Evolutionary conservation across 2,329 filamentous ascomycete genomes (phyloP).

Genomic region (Westerdykella sp.): DNA sequence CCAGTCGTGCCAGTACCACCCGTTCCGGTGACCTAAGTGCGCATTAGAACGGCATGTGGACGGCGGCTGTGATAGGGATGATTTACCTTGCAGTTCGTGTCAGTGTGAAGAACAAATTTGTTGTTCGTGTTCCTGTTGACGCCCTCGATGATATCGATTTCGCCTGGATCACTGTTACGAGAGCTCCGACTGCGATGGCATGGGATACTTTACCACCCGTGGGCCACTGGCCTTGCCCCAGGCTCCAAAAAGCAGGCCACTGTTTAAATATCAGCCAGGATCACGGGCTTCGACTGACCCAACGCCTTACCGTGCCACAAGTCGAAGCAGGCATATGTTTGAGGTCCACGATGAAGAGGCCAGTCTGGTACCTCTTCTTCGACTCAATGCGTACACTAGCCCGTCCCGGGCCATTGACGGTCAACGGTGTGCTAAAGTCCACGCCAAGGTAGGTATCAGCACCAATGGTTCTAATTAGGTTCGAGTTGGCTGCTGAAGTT

Average conservation of each 20-base stretch:
- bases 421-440: conserved; percentile 30
- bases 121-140: conserved; percentile 25
- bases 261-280: too few species aligned
- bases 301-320: conserved; percentile 16
- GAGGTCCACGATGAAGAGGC: conserved; percentile 29
- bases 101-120: conserved; percentile 23
- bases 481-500: conserved; percentile 3
- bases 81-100: conserved; percentile 16
- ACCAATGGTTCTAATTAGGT: conserved; percentile 2
- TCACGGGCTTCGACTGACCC: too few species aligned
- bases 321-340: conserved; percentile 25
- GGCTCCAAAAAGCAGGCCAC: conserved; percentile 31
- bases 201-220: conserved; percentile 5
- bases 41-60: conserved; percentile 45
- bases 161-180: conserved; percentile 4
- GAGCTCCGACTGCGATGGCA: too few species aligned
- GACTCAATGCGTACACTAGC: conserved; percentile 26
- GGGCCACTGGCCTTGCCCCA: conserved; percentile 22
- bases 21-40: conserved; percentile 20
- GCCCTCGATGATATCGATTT: conserved; percentile 34
- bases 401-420: conserved; percentile 14
- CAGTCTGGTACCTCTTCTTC: conserved; percentile 20
- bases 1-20: conserved; percentile 11
- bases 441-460: conserved; percentile 39
- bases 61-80: conserved; percentile 35